Base-by-base conservation (phyloP, 1,284 basidiomycete genomes). In the Ustilago curta region DNA sequence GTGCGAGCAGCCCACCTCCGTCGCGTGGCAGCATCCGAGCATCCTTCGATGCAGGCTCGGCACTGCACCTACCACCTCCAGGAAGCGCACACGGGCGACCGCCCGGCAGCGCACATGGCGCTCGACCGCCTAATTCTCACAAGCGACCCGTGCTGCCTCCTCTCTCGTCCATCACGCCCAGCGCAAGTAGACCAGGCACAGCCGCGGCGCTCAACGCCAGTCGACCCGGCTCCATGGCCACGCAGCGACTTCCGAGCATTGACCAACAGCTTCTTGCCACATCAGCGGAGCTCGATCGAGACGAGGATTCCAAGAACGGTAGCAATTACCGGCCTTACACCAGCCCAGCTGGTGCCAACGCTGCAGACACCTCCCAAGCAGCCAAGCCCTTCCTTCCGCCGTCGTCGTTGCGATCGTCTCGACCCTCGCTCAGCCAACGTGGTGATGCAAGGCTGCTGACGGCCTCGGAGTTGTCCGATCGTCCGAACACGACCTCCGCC, bases 101-200 rank as follows among this genome's bases (percentile, higher is more conserved):
- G 35, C 59, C 74, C 29, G 55, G 69, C 31, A 62, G 74, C 55
- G 62, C 71, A 25, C 67, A 73, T 23, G 66, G 75, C 44, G 35
- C 40, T 53, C 69, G 66, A 8, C 71, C 76, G 4, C 59, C 63
- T 19, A 74, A 65, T 18, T 63, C 71, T 43, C 66, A 69, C 51
- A 78, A 77, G 37, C 74, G 78, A 3, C 79, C 79, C 18, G 56
- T 79, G 11, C 39, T 81, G 50, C 79, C 79, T n/a, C 79, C 79
- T 5, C 50, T 81, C 29, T 66, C 77, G 16, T 64, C 71, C 27
- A 66, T 77, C 54, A 76, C 73, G 39, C 69, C 73, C 4, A 62
- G 68, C 40, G 64, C 65, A 14, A 79, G 77, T 49, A 67, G 78
- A 25, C 77, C 79, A 3, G 78, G 76, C 39, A 81, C 78, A 14